phyloP scores from a whole-genome alignment of 345 rosid species.

The Citropsis articulata region DNA sequence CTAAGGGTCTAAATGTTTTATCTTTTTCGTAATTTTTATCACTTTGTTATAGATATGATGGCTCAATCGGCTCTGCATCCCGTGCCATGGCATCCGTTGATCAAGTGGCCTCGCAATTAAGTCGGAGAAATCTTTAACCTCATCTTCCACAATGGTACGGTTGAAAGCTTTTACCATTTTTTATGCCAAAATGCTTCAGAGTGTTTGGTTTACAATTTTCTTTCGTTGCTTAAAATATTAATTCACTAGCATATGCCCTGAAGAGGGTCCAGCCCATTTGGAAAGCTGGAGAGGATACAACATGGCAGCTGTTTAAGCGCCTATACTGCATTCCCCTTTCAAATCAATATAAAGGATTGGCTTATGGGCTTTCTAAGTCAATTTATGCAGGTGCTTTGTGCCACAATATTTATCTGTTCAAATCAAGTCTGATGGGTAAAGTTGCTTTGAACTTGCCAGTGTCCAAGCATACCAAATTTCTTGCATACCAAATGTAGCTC shows the following conservation, averaged over 20 bases:
- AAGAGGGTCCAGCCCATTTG: background rate
- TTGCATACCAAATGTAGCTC: background rate
- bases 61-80: constrained; percentile 70
- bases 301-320: background rate
- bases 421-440: background rate
- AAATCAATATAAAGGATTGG: background rate
- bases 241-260: background rate
- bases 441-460: background rate
- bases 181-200: background rate
- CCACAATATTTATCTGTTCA: background rate
- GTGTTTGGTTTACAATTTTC: background rate
- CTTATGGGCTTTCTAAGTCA: background rate
- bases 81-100: constrained; percentile 69
- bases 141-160: background rate
- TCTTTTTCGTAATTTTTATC: background rate
- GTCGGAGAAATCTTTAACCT: constrained; percentile 34
- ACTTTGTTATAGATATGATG: constrained; percentile 55
- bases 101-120: constrained; percentile 53
- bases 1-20: background rate
- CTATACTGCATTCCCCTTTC: too few species aligned
- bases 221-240: background rate
- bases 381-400: background rate
- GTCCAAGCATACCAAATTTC: background rate
- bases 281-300: background rate
- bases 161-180: constrained; percentile 3